These are phyloP conservation scores for Colletotrichum viniferum DNA, from an alignment of 2,329 filamentous ascomycete genomes.

Conservation along the genomic window DNA sequence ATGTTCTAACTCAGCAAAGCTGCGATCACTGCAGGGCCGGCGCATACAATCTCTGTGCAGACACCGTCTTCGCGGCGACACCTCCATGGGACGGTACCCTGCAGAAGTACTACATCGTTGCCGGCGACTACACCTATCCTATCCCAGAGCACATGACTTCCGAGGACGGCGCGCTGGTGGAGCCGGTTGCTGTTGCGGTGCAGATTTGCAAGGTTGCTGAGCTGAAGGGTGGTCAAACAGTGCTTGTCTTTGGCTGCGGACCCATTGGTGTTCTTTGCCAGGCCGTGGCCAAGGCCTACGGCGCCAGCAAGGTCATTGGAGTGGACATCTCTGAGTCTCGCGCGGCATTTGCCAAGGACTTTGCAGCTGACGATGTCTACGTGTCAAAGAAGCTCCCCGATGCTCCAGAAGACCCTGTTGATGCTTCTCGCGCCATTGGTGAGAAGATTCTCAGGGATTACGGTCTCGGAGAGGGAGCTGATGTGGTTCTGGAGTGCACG, in stretches of 20 bases:
- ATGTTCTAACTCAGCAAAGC: conserved; percentile 23
- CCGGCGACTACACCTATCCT: conserved; percentile 51
- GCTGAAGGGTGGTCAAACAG: conserved; percentile 42
- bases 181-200: conserved; percentile 57
- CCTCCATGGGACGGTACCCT: conserved; percentile 55
- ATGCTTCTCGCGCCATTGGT: conserved; percentile 54
- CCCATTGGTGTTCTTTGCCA: conserved; percentile 52
- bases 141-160: conserved; percentile 48
- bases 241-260: conserved; percentile 54
- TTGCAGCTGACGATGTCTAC: conserved; percentile 49
- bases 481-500: conserved; percentile 47
- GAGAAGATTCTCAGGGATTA: conserved; percentile 47
- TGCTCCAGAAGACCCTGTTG: conserved; percentile 52
- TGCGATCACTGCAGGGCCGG: conserved; percentile 47
- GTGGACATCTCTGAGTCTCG: conserved; percentile 49
- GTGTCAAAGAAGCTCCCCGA: conserved; percentile 35
- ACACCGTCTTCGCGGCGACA: conserved; percentile 53
- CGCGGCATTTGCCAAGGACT: conserved; percentile 44
- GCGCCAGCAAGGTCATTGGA: conserved; percentile 48
- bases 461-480: conserved; percentile 46
- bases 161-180: conserved; percentile 57
- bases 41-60: conserved; percentile 43
- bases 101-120: conserved; percentile 50
- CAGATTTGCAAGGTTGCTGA: conserved; percentile 47
- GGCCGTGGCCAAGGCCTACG: conserved; percentile 49